Evolutionary conservation across 495 filamentous ascomycete genomes (phyloP).

Genomic region (Trichoderma gamsii): DNA sequence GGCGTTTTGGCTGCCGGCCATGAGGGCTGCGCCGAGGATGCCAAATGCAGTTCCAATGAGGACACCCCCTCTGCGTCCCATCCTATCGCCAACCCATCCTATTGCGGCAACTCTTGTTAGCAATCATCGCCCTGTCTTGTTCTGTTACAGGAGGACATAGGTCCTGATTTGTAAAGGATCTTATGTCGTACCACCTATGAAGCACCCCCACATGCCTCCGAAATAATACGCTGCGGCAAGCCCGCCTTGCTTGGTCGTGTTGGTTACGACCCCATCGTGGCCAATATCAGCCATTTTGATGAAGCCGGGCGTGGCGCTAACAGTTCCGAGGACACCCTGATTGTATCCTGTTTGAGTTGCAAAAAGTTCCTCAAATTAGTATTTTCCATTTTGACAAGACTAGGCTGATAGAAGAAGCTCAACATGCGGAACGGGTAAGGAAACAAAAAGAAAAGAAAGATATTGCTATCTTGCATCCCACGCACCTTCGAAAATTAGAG

Average conservation of each 20-base stretch:
- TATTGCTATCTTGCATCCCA: not conserved
- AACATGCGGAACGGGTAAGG: slow-evolving; percentile 41
- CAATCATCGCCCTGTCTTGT: not conserved
- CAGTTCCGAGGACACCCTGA: slow-evolving; percentile 71
- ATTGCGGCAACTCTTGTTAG: slow-evolving; percentile 34
- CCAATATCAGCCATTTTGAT: slow-evolving; percentile 32
- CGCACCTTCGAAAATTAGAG: slow-evolving; percentile 22
- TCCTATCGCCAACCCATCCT: slow-evolving; percentile 17
- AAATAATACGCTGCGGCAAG: slow-evolving; percentile 52
- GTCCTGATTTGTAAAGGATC: not conserved
- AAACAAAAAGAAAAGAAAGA: not conserved
- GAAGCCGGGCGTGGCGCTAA: slow-evolving; percentile 48
- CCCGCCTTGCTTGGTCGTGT: slow-evolving; percentile 34
- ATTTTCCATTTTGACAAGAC: not conserved
- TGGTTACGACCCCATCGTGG: slow-evolving; percentile 22
- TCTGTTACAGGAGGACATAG: not conserved
- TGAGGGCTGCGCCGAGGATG: slow-evolving; percentile 48
- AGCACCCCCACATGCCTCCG: slow-evolving; percentile 50
- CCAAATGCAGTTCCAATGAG: slow-evolving; percentile 48
- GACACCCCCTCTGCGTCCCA: slow-evolving; percentile 52
- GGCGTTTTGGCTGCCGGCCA: slow-evolving; percentile 44
- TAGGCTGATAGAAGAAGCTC: not conserved
- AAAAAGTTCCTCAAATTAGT: not conserved
- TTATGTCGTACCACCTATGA: slow-evolving; percentile 21
- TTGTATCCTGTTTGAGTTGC: slow-evolving; percentile 48